Evolutionary conservation across 177 flowering plant genomes (phyloP), one percentile per base, ranked within the genome.

Genomic region (Vitis hybrid): DNA sequence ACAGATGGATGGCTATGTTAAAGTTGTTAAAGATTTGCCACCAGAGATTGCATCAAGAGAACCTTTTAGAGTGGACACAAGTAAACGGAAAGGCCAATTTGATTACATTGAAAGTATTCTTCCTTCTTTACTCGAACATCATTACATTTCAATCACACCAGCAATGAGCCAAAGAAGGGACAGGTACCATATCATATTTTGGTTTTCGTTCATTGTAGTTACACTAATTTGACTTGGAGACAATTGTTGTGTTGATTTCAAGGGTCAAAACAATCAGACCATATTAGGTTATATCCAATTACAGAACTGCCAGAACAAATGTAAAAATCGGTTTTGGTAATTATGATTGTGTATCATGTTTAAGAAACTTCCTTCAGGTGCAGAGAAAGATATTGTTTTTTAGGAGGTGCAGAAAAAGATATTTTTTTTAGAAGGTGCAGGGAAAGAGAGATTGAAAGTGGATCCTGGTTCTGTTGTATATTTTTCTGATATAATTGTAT

Each of bases 111-210:
- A 91, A 80, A 86, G 85, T 77, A 92, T 95, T 60, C 94, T 95
- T 66, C 99, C 99, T 32, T 78, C 84, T 13, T 79, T 95, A 11
- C 62, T 90, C 73, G 73, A 91, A 74, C 94, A 95, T 82, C 87
- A 56, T 13, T 95, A 81, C 64, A 95, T 95, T 62, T 90, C 98
- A 52, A 63, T 95, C n/a, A 93, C 97, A 16, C 99, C 98, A 19
- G 87, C 90, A 66, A 85, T 88, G 92, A 90, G 93, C 83, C 98
- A 95, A 81, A 87, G 99, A 72, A 87, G 97, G 75, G 98, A 95
- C 77, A 89, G 96, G 98, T 94, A 86, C 49, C 35, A 18, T 24
- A 18, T n/a, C 64, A 1, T 8, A 15, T 64, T 3, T 72, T 13
- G 52, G 12, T 32, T 19, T 63, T 35, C 32, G 11, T 32, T 15